Conservation (phyloP, 2,329 filamentous ascomycete genomes). For the Bipolaris cookei region DNA sequence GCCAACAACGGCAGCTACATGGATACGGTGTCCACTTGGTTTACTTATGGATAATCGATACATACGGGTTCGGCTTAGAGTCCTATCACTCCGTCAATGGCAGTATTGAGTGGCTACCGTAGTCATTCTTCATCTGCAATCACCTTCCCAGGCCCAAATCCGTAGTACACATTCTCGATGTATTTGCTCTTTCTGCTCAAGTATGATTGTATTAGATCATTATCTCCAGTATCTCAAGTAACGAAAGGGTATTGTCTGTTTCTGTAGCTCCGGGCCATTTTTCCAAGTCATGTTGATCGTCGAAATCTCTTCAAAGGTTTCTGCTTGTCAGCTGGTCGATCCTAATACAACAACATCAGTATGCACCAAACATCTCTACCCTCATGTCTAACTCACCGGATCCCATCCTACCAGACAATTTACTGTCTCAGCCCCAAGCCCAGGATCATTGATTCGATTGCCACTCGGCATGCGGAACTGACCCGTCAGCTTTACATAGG, state of each 20-base stretch:
- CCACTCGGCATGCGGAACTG: conserved; percentile 29
- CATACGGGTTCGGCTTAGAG: neutral
- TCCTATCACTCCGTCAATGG: too few relatives aligned
- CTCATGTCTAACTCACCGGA: conserved; percentile 14
- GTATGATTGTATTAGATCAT: too few relatives aligned
- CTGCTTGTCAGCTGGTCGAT: conserved; percentile 11
- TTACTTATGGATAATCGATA: neutral
- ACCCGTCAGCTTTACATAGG: conserved; percentile 35
- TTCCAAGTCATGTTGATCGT: neutral
- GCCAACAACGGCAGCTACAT: neutral
- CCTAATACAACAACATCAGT: neutral
- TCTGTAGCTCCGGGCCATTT: neutral
- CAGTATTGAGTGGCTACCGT: too few relatives aligned
- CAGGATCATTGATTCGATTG: conserved; percentile 35
- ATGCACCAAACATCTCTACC: neutral
- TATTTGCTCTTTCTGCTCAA: neutral
- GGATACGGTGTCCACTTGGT: neutral
- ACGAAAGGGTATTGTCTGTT: neutral
- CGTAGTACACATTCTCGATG: neutral
- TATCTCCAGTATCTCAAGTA: neutral
- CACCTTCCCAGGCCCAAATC: too few relatives aligned
- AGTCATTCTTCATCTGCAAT: too few relatives aligned
- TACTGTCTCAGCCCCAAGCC: conserved; percentile 37
- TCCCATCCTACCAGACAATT: conserved; percentile 41
- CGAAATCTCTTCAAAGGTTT: conserved; percentile 7